phyloP scores from a whole-genome alignment of 2,329 filamentous ascomycete species.

The Hymenoscyphus linearis region DNA sequence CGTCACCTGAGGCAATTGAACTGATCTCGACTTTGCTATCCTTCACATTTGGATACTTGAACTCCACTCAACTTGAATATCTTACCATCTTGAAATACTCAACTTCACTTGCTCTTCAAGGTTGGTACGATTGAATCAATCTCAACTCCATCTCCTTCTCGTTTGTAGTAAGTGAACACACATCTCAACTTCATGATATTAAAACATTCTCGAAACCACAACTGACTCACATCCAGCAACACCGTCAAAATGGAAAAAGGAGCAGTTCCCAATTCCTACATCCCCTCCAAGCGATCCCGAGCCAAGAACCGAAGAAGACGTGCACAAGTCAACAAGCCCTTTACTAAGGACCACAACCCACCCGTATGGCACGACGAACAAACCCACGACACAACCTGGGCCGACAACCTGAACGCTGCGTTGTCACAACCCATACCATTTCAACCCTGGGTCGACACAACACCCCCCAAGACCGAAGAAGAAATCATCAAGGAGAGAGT shows the following conservation, averaged over 20 bases:
- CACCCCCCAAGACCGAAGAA: constrained; percentile 8
- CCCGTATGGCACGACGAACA: background rate
- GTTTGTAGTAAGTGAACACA: too few species aligned
- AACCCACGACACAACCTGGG: background rate
- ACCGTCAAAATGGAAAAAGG: background rate
- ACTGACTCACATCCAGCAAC: background rate
- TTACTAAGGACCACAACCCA: background rate
- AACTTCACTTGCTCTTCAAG: background rate
- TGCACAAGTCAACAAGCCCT: background rate
- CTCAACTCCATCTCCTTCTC: background rate
- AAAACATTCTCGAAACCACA: background rate
- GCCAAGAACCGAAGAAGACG: background rate
- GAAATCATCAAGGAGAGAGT: constrained; percentile 12
- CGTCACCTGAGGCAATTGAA: background rate
- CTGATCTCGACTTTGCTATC: background rate
- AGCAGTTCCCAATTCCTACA: background rate
- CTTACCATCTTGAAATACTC: background rate
- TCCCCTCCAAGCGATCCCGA: background rate
- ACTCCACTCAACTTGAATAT: background rate
- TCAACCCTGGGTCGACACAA: constrained; percentile 4
- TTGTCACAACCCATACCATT: background rate
- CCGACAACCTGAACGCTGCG: background rate
- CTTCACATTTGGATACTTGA: background rate
- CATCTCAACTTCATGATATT: background rate
- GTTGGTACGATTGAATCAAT: background rate